Evolutionary conservation across 768 basidiomycete species (phyloP).

Genomic region (Lentinula lateritia): DNA sequence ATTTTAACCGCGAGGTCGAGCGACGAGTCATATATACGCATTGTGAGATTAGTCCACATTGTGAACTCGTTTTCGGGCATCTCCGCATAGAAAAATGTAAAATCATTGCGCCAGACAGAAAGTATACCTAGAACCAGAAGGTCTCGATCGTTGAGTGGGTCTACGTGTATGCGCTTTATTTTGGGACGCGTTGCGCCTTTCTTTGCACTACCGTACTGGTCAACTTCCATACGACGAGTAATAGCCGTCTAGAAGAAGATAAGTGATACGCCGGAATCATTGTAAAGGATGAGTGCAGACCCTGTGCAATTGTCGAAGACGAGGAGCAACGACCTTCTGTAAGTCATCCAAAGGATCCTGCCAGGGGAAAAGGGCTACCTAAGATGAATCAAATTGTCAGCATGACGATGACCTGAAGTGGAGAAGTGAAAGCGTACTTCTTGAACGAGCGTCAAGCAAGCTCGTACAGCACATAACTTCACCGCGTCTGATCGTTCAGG

Average conservation of each 20-base stretch:
- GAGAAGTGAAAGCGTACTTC: slow-evolving; percentile 47
- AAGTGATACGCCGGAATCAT: neutral
- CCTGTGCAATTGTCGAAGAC: slow-evolving; percentile 52
- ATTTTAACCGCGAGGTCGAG: slow-evolving; percentile 63
- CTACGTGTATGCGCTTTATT: slow-evolving; percentile 45
- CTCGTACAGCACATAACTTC: slow-evolving; percentile 73
- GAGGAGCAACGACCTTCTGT: slow-evolving; percentile 34
- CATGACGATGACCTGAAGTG: neutral
- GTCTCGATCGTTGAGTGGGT: slow-evolving; percentile 64
- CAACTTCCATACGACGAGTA: slow-evolving; percentile 55
- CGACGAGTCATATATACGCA: slow-evolving; percentile 58
- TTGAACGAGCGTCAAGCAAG: slow-evolving; percentile 59
- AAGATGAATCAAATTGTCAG: neutral
- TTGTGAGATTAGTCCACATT: slow-evolving; percentile 40
- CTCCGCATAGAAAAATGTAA: slow-evolving; percentile 47
- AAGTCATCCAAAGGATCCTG: slow-evolving; percentile 51
- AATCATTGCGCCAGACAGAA: slow-evolving; percentile 58
- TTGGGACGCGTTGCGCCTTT: slow-evolving; percentile 54
- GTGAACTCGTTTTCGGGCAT: slow-evolving; percentile 34
- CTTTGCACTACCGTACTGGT: slow-evolving; percentile 49
- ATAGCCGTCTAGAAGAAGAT: slow-evolving; percentile 34
- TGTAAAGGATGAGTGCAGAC: slow-evolving; percentile 26
- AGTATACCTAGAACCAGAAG: slow-evolving; percentile 65
- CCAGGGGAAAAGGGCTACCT: slow-evolving; percentile 52
- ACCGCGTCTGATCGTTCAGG: slow-evolving; percentile 78